Evolutionary conservation across 2,329 filamentous ascomycete genomes (phyloP), one percentile per base, ranked within the genome.

Genomic region (Ophiocordyceps unilateralis): DNA sequence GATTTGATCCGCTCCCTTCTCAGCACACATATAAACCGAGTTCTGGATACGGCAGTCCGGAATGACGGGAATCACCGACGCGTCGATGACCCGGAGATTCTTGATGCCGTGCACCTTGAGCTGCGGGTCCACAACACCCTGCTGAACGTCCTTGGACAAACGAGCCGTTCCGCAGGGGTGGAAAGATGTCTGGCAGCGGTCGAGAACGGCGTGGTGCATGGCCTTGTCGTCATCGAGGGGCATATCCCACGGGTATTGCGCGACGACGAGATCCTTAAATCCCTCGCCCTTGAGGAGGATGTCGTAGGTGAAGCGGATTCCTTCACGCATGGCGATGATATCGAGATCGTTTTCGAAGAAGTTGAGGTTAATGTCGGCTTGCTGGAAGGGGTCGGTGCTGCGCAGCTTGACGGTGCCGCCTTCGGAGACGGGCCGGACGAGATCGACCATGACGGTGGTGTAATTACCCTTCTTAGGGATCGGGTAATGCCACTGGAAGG

Each of bases 171-270:
- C 73, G 42, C 70, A 76, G 3, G 73, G 72, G 49, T 76, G 70
- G 59, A 73, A 77, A 0, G 63, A 66, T 3, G 74, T 78, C 58
- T 78, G 72, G 28, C 58, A 70, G 15, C 74, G 62, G 44, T 78
- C 74, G 8, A 78, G 55, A 12, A 78, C 68, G 37, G 65, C 58
- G 41, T 63, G 63, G 34, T 70, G 67, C 74, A 79, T 78, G 2
- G 59, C 67, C 45, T 69, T 67, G 43, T 78, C 72, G 1, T 64
- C 65, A 11, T 71, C 51, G 3, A 69, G 61, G 0, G 74, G 74
- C 70, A 79, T 75, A 0, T 64, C 57, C 72, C 72, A 78, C 0
- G 75, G 76, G 51, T 78, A 80, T 43, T 74, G 69, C 5, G 55
- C 61, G 1, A 55, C 58, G 11, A 75, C 58, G 40, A 74, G 62